Evolutionary conservation across 2,329 filamentous ascomycete species (phyloP).

Genomic region (Ophiostoma fasciatum): DNA sequence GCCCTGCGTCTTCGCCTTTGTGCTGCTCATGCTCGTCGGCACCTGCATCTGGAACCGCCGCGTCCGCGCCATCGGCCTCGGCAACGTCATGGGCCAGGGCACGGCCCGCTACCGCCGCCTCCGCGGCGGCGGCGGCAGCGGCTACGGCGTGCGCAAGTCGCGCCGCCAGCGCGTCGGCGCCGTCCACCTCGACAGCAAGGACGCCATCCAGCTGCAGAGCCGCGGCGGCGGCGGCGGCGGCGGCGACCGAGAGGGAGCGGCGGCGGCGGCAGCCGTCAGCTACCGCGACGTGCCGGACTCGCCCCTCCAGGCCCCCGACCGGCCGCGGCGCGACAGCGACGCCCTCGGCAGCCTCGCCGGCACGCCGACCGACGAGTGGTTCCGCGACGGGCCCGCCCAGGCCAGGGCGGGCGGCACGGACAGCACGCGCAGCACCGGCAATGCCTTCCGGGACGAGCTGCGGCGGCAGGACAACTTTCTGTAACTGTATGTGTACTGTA

Average conservation of each 20-base stretch:
- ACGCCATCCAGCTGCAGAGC: conserved; percentile 31
- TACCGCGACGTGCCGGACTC: too few species aligned
- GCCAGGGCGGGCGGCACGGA: conserved; percentile 11
- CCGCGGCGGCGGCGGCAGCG: conserved; percentile 15
- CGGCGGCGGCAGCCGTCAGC: conserved; percentile 1
- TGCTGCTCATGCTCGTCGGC: conserved; percentile 35
- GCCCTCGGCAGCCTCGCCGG: conserved; percentile 33
- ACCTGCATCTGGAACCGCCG: conserved; percentile 41
- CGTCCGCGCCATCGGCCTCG: conserved; percentile 33
- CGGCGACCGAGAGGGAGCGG: conserved; percentile 11
- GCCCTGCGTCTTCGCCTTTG: conserved; percentile 32
- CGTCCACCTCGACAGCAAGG: conserved; percentile 20
- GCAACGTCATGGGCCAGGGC: conserved; percentile 34
- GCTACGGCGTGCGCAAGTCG: conserved; percentile 26
- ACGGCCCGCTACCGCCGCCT: too few species aligned
- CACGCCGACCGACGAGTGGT: conserved; percentile 28
- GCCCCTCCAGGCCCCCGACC: too few species aligned
- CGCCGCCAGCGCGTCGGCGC: conserved; percentile 20
- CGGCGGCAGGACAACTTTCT: conserved; percentile 25
- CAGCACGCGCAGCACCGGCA: conserved; percentile 15
- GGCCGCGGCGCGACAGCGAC: conserved; percentile 28
- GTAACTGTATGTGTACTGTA: too few species aligned
- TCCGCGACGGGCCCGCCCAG: conserved; percentile 20
- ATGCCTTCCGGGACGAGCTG: conserved; percentile 36
- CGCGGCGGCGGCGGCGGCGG: conserved; percentile 17